A percentile compares a stretch with the other conserved stretches of the same genome.
phyloP scores from a whole-genome alignment of 1,284 basidiomycete species.

The Bjerkandera adusta region DNA sequence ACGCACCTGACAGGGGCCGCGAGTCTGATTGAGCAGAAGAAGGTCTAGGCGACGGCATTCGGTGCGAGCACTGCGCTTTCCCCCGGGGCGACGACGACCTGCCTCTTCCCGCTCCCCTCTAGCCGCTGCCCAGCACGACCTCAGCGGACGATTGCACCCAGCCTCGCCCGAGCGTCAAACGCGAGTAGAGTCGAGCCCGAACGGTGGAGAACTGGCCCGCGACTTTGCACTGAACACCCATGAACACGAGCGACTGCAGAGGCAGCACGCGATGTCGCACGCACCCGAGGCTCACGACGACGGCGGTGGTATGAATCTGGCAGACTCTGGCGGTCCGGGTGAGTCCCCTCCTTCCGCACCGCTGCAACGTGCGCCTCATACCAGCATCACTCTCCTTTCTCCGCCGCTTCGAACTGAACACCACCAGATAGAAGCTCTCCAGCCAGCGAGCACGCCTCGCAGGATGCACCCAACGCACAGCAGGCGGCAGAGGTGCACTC shows the following conservation, averaged over 20 bases:
- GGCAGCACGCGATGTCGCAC: conserved; percentile 7
- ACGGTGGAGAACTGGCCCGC: not conserved
- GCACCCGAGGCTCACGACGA: conserved; percentile 1
- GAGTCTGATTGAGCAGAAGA: too few species aligned
- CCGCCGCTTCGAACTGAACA: not conserved
- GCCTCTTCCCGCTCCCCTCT: too few species aligned
- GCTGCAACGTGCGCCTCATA: conserved; percentile 8
- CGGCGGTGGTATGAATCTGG: not conserved
- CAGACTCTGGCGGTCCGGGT: conserved; percentile 3
- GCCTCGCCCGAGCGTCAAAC: not conserved
- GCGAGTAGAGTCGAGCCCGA: not conserved
- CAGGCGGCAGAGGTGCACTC: conserved; percentile 5
- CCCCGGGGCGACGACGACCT: too few species aligned
- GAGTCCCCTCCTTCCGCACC: not conserved
- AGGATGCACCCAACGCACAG: not conserved
- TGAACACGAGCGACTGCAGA: conserved; percentile 5
- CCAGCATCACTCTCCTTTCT: conserved; percentile 1
- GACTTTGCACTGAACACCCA: too few species aligned
- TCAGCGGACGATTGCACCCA: too few species aligned
- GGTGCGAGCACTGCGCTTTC: too few species aligned
- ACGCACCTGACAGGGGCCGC: too few species aligned
- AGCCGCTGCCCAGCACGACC: too few species aligned
- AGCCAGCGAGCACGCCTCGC: conserved; percentile 2
- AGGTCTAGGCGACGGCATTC: too few species aligned
- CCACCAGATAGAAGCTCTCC: not conserved